Evolutionary conservation across 169 alveolate genomes (phyloP).

Genomic region (Cryptosporidium sp.): DNA sequence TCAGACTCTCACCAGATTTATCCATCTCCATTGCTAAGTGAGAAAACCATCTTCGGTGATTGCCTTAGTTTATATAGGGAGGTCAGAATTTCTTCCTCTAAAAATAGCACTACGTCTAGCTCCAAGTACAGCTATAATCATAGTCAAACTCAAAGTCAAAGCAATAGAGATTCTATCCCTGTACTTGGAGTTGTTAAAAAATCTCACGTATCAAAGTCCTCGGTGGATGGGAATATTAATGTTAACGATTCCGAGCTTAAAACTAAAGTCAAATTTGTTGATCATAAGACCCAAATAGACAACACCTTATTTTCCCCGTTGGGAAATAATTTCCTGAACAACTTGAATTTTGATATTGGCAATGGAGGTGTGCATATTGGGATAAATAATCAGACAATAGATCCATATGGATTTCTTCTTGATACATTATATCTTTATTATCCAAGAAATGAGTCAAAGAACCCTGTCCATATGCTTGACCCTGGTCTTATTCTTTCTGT

Average conservation of each 20-base stretch:
- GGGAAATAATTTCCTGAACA: conserved; percentile 6
- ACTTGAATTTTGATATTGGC: background rate
- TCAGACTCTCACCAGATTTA: conserved; percentile 59
- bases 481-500: conserved; percentile 34
- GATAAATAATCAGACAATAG: background rate
- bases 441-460: conserved; percentile 67
- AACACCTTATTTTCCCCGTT: conserved; percentile 11
- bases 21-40: conserved; percentile 64
- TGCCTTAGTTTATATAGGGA: conserved; percentile 28
- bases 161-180: conserved; percentile 33
- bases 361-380: conserved; percentile 21
- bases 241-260: background rate
- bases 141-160: background rate
- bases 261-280: background rate
- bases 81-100: conserved; percentile 12
- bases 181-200: background rate
- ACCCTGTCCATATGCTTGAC: conserved; percentile 54
- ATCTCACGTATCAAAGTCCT: conserved; percentile 27
- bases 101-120: background rate
- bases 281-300: conserved; percentile 12
- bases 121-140: background rate
- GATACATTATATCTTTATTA: conserved; percentile 59
- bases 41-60: conserved; percentile 52
- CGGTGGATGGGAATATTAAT: conserved; percentile 6
- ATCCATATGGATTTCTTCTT: conserved; percentile 56